phyloP scores from a whole-genome alignment of 1,284 basidiomycete genomes.

The Singerocomus inundabilis region DNA sequence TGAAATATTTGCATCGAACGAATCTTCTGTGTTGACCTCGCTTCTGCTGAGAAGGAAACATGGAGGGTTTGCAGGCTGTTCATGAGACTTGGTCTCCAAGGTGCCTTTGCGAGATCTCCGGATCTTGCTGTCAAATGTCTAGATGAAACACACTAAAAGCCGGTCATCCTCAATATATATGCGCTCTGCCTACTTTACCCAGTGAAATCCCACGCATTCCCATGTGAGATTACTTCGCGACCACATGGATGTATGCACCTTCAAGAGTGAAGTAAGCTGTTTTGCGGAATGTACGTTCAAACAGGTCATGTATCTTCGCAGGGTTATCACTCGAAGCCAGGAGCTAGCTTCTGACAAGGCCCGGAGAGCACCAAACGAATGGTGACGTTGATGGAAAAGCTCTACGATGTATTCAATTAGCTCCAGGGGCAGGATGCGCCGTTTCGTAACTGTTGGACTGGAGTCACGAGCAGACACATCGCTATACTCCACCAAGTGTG shows the following conservation, averaged over 20 bases:
- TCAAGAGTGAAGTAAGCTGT: slow-evolving; percentile 22
- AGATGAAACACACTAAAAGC: neutral
- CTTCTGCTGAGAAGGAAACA: slow-evolving; percentile 28
- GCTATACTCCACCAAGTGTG: slow-evolving; percentile 13
- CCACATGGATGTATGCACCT: slow-evolving; percentile 27
- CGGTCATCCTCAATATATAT: slow-evolving; percentile 20
- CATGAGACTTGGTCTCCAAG: slow-evolving; percentile 28
- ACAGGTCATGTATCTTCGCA: slow-evolving; percentile 29
- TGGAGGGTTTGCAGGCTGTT: slow-evolving; percentile 15
- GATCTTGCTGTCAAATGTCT: slow-evolving; percentile 23
- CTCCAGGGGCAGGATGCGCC: slow-evolving; percentile 23
- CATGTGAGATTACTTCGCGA: slow-evolving; percentile 8
- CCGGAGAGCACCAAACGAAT: slow-evolving; percentile 21
- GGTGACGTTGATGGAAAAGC: slow-evolving; percentile 18
- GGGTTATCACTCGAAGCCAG: slow-evolving; percentile 22
- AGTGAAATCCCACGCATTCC: slow-evolving; percentile 20
- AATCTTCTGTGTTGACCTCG: slow-evolving; percentile 25
- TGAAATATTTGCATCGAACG: slow-evolving; percentile 26
- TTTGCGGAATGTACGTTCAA: slow-evolving; percentile 21
- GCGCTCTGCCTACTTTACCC: slow-evolving; percentile 29
- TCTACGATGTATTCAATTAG: slow-evolving; percentile 29
- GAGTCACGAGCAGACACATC: neutral
- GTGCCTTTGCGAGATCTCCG: slow-evolving; percentile 20
- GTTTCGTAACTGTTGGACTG: neutral
- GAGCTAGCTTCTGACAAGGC: slow-evolving; percentile 27